These are phyloP conservation scores for Paramecium caudatum DNA, from an alignment of 73 alveolate species.

Conservation along the genomic window DNA sequence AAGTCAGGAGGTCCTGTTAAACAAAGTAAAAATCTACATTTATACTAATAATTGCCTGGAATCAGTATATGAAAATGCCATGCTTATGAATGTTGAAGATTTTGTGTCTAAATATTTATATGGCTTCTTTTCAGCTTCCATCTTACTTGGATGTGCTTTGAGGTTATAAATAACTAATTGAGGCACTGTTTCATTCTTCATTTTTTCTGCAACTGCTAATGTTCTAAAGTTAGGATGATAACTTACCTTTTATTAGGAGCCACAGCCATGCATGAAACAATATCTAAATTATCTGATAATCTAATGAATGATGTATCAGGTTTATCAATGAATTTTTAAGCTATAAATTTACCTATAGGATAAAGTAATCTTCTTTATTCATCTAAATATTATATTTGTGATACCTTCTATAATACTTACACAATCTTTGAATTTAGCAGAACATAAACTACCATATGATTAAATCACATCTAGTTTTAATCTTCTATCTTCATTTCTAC, in stretches of 20 bases:
- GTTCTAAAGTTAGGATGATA: neutral
- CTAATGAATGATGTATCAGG: slow-evolving; percentile 63
- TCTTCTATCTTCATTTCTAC: slow-evolving; percentile 69
- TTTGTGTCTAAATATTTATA: slow-evolving; percentile 73
- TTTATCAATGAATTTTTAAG: slow-evolving; percentile 69
- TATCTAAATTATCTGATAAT: slow-evolving; percentile 70
- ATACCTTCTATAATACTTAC: slow-evolving; percentile 41
- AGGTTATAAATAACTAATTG: slow-evolving; percentile 65
- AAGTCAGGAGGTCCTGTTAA: slow-evolving; percentile 80
- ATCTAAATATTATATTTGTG: neutral
- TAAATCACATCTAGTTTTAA: slow-evolving; percentile 69
- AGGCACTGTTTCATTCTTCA: slow-evolving; percentile 75
- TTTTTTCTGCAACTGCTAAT: slow-evolving; percentile 75
- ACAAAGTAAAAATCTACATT: slow-evolving; percentile 68
- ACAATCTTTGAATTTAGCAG: slow-evolving; percentile 61
- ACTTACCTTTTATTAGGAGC: slow-evolving; percentile 70
- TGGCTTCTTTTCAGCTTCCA: slow-evolving; percentile 70
- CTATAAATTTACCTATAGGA: slow-evolving; percentile 78
- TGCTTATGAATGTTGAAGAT: slow-evolving; percentile 68
- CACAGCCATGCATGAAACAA: slow-evolving; percentile 67
- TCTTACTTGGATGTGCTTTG: slow-evolving; percentile 57
- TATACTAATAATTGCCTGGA: slow-evolving; percentile 27
- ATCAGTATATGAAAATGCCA: slow-evolving; percentile 79
- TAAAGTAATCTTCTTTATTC: slow-evolving; percentile 68
- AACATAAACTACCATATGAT: slow-evolving; percentile 68